These are phyloP conservation scores for Penicillium italicum DNA, from an alignment of 2,329 filamentous ascomycete species.

Conservation along the genomic window DNA sequence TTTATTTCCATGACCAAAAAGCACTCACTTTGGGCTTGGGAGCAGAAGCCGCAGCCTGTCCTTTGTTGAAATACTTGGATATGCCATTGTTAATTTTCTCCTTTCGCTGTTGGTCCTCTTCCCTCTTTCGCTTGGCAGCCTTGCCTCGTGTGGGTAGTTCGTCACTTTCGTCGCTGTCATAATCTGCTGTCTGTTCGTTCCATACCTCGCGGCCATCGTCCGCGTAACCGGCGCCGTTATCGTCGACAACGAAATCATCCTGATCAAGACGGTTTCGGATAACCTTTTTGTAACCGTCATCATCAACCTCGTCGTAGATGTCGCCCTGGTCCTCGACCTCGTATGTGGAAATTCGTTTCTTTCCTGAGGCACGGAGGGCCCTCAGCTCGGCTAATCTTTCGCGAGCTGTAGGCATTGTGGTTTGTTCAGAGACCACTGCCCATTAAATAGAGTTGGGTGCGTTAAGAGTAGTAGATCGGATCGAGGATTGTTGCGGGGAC, in stretches of 20 bases:
- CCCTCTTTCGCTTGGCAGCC: slow-evolving; percentile 75
- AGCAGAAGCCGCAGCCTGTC: slow-evolving; percentile 53
- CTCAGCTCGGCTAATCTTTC: slow-evolving; percentile 65
- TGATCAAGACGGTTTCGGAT: slow-evolving; percentile 83
- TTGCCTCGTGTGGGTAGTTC: slow-evolving; percentile 61
- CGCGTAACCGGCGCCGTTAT: slow-evolving; percentile 94
- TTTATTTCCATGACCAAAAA: background rate
- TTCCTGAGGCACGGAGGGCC: slow-evolving; percentile 80
- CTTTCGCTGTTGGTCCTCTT: slow-evolving; percentile 79
- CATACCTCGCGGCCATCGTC: slow-evolving; percentile 94
- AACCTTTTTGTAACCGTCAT: slow-evolving; percentile 95
- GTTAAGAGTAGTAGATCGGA: background rate
- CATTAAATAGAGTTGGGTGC: slow-evolving; percentile 7
- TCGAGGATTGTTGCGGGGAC: slow-evolving; percentile 20
- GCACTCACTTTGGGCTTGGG: slow-evolving; percentile 73
- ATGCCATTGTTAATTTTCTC: slow-evolving; percentile 89
- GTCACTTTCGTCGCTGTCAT: slow-evolving; percentile 64
- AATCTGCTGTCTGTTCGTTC: slow-evolving; percentile 62
- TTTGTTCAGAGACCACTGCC: slow-evolving; percentile 13
- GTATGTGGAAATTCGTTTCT: slow-evolving; percentile 85
- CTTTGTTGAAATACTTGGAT: slow-evolving; percentile 88
- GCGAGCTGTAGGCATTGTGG: slow-evolving; percentile 33
- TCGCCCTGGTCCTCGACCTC: slow-evolving; percentile 78
- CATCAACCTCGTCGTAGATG: slow-evolving; percentile 93
- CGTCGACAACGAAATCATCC: slow-evolving; percentile 97